A percentile compares a stretch with the other conserved stretches of the same genome.
phyloP scores from a whole-genome alignment of 345 rosid species.

The Ailanthus altissimus region DNA sequence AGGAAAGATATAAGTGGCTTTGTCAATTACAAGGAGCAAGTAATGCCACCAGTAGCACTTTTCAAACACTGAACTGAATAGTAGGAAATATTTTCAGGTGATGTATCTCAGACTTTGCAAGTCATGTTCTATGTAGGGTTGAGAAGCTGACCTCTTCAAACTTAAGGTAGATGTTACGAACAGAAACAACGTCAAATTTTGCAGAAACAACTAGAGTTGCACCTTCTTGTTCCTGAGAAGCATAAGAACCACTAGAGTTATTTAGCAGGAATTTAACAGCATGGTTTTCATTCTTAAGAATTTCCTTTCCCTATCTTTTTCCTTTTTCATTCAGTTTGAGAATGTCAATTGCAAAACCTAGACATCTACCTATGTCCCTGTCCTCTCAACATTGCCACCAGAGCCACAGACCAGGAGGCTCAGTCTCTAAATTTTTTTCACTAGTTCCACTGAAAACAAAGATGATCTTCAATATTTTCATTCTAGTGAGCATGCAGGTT shows the following conservation, averaged over 20 bases:
- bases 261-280: background rate
- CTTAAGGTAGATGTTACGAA: conserved; percentile 76
- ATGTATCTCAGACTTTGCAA: conserved; percentile 6
- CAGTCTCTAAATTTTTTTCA: background rate
- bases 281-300: background rate
- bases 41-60: background rate
- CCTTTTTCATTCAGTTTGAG: background rate
- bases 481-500: background rate
- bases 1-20: conserved; percentile 3
- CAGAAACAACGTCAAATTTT: conserved; percentile 68
- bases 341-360: background rate
- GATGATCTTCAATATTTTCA: background rate
- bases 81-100: conserved; percentile 13
- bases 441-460: background rate
- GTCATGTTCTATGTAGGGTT: conserved; percentile 20
- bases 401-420: background rate
- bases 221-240: conserved; percentile 77
- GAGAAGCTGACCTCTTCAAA: conserved; percentile 81
- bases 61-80: background rate
- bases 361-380: background rate
- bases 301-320: background rate
- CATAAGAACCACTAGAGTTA: conserved; percentile 16
- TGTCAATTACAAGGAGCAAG: background rate
- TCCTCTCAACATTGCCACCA: background rate
- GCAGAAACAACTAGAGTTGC: conserved; percentile 92